phyloP scores from a whole-genome alignment of 1,284 basidiomycete genomes.

The Austroboletus niveus region DNA sequence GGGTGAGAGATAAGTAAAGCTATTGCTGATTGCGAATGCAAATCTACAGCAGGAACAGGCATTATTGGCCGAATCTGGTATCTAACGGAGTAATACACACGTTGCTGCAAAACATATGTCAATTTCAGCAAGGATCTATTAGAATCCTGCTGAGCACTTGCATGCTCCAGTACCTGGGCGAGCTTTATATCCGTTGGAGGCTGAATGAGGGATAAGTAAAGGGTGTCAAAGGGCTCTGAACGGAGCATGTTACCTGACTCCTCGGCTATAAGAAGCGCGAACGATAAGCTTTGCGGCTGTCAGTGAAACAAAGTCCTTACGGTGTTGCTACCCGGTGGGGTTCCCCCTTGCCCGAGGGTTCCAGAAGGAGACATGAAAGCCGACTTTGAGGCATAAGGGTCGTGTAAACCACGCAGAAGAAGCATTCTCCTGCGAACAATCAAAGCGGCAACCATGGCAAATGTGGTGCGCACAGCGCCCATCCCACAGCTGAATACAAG shows the following conservation, averaged over 20 bases:
- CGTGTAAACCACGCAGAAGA: slow-evolving; percentile 70
- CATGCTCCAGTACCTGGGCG: slow-evolving; percentile 67
- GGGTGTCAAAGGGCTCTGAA: neutral
- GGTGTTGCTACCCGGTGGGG: slow-evolving; percentile 42
- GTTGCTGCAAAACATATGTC: slow-evolving; percentile 82
- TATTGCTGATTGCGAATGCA: slow-evolving; percentile 76
- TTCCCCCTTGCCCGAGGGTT: slow-evolving; percentile 19
- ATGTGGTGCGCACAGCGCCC: slow-evolving; percentile 95
- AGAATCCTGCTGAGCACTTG: slow-evolving; percentile 80
- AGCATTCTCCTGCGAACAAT: slow-evolving; percentile 87
- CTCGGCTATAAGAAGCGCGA: slow-evolving; percentile 27
- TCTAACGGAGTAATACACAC: slow-evolving; percentile 38
- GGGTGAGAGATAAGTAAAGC: slow-evolving; percentile 82
- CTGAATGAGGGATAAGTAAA: slow-evolving; percentile 26
- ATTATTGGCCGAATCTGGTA: slow-evolving; percentile 3
- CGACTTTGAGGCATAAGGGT: slow-evolving; percentile 61
- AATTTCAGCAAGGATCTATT: slow-evolving; percentile 81
- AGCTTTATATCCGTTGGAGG: slow-evolving; percentile 54
- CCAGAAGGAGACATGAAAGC: slow-evolving; percentile 20
- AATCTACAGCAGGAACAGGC: slow-evolving; percentile 37
- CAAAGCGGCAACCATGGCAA: slow-evolving; percentile 95
- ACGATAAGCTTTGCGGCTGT: slow-evolving; percentile 2
- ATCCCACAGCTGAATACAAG: slow-evolving; percentile 97
- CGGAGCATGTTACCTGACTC: slow-evolving; percentile 24
- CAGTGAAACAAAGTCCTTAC: slow-evolving; percentile 31